phyloP scores from a whole-genome alignment of 441 rosid species.

The Pelargonium australe region DNA sequence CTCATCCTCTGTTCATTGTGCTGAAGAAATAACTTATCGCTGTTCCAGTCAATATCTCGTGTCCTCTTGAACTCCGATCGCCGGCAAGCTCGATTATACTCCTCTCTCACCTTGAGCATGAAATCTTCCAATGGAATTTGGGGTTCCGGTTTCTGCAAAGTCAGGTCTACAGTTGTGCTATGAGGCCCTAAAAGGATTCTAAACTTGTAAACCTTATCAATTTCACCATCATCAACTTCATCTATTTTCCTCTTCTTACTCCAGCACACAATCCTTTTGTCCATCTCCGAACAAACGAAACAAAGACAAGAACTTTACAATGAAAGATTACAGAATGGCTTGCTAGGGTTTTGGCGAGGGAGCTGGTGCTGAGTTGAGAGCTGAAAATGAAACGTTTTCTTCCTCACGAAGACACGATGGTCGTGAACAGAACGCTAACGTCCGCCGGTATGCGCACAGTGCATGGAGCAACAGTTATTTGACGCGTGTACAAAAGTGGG shows the following conservation, averaged over 20 bases:
- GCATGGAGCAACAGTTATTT: too few species aligned
- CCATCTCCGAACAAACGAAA: neutral
- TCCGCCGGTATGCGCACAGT: too few species aligned
- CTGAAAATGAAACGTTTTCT: neutral
- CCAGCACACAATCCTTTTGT: neutral
- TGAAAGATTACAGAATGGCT: too few species aligned
- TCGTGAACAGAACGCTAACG: too few species aligned
- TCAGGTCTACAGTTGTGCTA: conserved; percentile 35
- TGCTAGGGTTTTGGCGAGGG: neutral
- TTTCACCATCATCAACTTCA: conserved; percentile 11
- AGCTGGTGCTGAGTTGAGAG: too few species aligned
- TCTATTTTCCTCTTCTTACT: conserved; percentile 19
- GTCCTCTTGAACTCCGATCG: conserved; percentile 13
- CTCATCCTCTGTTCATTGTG: conserved; percentile 31
- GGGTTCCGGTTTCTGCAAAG: conserved; percentile 20
- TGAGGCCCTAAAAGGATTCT: conserved; percentile 44
- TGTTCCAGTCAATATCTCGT: conserved; percentile 32
- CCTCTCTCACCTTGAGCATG: conserved; percentile 26
- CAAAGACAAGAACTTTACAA: neutral
- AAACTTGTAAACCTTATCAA: conserved; percentile 26
- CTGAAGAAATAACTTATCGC: conserved; percentile 22
- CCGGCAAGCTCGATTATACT: conserved; percentile 19
- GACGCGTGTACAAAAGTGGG: too few species aligned
- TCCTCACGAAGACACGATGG: neutral
- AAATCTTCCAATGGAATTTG: conserved; percentile 33